Evolutionary conservation across 1,284 basidiomycete genomes (phyloP).

Genomic region (Xerocomus minutiporus): DNA sequence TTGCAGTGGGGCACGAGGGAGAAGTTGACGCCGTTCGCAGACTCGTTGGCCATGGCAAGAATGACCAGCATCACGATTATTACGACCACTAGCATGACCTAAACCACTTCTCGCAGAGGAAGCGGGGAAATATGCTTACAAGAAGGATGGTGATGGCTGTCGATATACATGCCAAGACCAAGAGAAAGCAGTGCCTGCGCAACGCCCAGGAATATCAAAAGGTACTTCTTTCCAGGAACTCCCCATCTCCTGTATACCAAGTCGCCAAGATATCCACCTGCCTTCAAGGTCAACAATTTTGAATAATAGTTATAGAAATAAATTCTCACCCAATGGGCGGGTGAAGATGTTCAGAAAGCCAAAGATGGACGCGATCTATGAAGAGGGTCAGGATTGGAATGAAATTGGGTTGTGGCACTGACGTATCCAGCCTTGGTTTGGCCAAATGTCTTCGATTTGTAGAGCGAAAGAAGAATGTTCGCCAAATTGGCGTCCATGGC

Average conservation of each 20-base stretch:
- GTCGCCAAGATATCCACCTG: slow-evolving; percentile 52
- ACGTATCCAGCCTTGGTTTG: slow-evolving; percentile 55
- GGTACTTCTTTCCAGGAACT: slow-evolving; percentile 48
- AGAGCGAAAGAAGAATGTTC: slow-evolving; percentile 43
- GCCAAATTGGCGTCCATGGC: slow-evolving; percentile 56
- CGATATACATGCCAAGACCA: slow-evolving; percentile 45
- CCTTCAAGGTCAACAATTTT: neutral
- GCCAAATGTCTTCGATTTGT: slow-evolving; percentile 35
- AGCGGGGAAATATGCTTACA: slow-evolving; percentile 6
- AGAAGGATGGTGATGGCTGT: slow-evolving; percentile 28
- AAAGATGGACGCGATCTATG: slow-evolving; percentile 39
- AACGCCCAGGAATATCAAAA: slow-evolving; percentile 42
- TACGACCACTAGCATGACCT: slow-evolving; percentile 15
- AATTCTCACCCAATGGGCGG: slow-evolving; percentile 37
- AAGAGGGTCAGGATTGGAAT: slow-evolving; percentile 10
- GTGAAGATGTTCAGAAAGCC: slow-evolving; percentile 54
- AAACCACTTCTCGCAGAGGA: neutral
- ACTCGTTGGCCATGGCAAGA: slow-evolving; percentile 29
- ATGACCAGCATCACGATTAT: slow-evolving; percentile 31
- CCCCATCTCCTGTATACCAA: slow-evolving; percentile 45
- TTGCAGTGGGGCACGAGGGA: slow-evolving; percentile 53
- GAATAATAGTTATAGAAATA: neutral
- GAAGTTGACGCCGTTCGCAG: slow-evolving; percentile 53
- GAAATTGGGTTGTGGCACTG: slow-evolving; percentile 12
- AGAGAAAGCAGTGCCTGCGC: slow-evolving; percentile 46